A percentile compares a stretch with the other conserved stretches of the same genome.
These are phyloP conservation scores for Thelonectria discophora DNA, from an alignment of 2,329 filamentous ascomycete genomes.

Conservation along the genomic window DNA sequence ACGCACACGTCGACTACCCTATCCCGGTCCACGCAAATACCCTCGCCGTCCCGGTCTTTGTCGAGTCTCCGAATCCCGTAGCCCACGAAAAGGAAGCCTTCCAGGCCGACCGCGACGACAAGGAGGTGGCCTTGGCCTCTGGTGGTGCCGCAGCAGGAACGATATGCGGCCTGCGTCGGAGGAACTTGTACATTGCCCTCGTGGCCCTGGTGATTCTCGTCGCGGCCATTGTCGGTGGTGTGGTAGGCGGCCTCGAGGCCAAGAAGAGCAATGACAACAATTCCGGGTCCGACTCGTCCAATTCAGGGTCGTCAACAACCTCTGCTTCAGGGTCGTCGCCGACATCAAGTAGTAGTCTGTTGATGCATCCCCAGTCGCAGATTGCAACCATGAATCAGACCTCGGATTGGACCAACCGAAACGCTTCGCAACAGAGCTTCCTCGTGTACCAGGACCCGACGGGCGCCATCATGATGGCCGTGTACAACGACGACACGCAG, in stretches of 20 bases:
- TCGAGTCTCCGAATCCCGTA: not conserved
- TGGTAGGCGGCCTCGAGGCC: not conserved
- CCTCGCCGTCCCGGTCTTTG: not conserved
- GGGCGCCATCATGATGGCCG: not conserved
- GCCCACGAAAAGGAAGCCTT: not conserved
- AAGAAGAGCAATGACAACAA: not conserved
- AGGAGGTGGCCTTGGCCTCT: not conserved
- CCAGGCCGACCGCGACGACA: not conserved
- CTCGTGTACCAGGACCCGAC: not conserved
- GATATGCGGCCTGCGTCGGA: not conserved
- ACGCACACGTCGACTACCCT: not conserved
- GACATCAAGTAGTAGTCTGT: not conserved
- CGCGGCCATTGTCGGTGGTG: not conserved
- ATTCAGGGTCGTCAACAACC: not conserved
- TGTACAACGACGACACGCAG: not conserved
- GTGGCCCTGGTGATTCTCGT: not conserved
- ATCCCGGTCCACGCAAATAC: not conserved
- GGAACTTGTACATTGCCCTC: not conserved
- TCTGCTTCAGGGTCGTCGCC: too few species aligned
- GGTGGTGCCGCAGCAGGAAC: not conserved
- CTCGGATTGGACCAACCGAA: not conserved
- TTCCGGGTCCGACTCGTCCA: not conserved
- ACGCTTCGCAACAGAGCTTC: not conserved
- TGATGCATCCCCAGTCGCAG: slow-evolving; percentile 1
- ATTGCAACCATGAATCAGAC: not conserved